Evolutionary conservation across 352 stramenopile species (phyloP), one percentile per base, ranked within the genome.

Genomic region (Phytopythium chamaehyphon): DNA sequence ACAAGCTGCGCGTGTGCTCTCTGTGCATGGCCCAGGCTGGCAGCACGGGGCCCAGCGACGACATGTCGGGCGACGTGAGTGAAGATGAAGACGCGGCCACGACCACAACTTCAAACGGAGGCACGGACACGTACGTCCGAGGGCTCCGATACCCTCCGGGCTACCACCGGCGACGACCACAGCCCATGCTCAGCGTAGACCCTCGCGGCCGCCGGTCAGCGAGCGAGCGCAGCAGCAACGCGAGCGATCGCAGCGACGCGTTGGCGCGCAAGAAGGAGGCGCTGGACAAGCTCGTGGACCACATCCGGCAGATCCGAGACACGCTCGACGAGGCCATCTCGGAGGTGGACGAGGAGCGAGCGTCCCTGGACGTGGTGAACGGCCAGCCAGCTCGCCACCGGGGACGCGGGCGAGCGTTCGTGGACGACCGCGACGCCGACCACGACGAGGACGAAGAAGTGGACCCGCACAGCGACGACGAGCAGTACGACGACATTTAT

Each of bases 261-360:
- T 21, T 50, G 44, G 18, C 46, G 12, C 8, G 28, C 39, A 69
- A 76, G 36, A 79, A 70, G 28, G 59, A 79, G 44, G 64, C 74
- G 12, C 57, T 90, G 7, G 61, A 66, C 22, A 71, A 81, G 21
- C 52, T 90, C 2, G 73, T 86, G 26, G 69, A 82, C 36, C 72
- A 88, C 38, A 83, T 84, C 52, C 74, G 78, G 6, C 65, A 83
- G 35, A 84, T 85, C 54, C 74, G 75, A 22, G 74, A 88, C 33
- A 88, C 74, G 12, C 82, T 90, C 52, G 76, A 83, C 42, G 51
- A 82, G 15, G 74, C 76, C 0, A 76, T 90, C 19, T 84, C 71
- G 0, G 76, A 88, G 18, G 76, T 68, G 0, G 79, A 82, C 44
- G 64, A 84, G 26, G 44, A 50, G n/a, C 44, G 44, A n/a, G 26